Percentiles rank a stretch among this genome's conserved stretches.
These are phyloP conservation scores for Penicillium bialowiezense DNA, from an alignment of 495 filamentous ascomycete genomes.

Conservation along the genomic window DNA sequence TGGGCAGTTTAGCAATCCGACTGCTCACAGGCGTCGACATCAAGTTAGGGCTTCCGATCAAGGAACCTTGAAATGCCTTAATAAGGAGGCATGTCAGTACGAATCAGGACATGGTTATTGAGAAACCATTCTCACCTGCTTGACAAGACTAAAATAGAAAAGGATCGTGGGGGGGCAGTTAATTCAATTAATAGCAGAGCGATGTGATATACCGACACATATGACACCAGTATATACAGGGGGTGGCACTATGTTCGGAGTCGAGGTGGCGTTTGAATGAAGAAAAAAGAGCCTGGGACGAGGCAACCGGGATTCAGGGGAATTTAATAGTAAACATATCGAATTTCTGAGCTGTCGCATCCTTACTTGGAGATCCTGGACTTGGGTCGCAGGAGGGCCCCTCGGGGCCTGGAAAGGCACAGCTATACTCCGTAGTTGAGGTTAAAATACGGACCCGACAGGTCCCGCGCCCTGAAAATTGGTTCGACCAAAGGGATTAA, in stretches of 20 bases:
- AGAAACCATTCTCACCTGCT: constrained; percentile 14
- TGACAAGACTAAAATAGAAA: not conserved
- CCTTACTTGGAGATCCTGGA: constrained; percentile 7
- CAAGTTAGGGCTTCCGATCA: not conserved
- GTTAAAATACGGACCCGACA: constrained; percentile 22
- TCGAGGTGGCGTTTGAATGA: constrained; percentile 6
- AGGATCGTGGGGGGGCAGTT: no score
- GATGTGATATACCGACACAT: constrained; percentile 1
- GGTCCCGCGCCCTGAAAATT: no score
- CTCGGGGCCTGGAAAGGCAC: constrained; percentile 17
- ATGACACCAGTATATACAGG: constrained; percentile 21
- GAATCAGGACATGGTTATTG: not conserved
- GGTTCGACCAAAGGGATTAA: constrained; percentile 4
- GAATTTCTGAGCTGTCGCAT: constrained; percentile 22
- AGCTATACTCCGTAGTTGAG: constrained; percentile 10
- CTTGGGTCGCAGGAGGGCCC: not conserved
- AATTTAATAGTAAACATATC: constrained; percentile 13
- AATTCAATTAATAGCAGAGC: not conserved
- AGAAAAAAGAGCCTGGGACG: constrained; percentile 6
- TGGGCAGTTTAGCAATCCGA: constrained; percentile 20
- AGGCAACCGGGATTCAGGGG: constrained; percentile 16
- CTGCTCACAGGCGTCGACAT: constrained; percentile 9
- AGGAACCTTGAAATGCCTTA: not conserved
- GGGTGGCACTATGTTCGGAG: constrained; percentile 21
- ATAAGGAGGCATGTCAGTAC: no score